These are phyloP conservation scores for Nicotiana rustica DNA, from an alignment of 305 asterid genomes.

Conservation along the genomic window DNA sequence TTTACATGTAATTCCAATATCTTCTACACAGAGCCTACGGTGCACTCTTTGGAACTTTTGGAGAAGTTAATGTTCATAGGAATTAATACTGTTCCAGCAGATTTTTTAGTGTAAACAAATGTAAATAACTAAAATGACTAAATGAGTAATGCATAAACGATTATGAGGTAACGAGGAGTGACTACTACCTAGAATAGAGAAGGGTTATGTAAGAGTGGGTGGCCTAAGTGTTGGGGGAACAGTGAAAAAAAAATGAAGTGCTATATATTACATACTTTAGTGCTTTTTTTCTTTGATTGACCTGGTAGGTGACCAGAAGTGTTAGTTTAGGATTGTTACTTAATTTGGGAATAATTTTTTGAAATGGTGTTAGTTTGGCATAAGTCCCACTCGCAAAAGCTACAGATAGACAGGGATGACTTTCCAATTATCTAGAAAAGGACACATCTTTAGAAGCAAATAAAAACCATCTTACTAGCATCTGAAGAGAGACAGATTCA, in stretches of 20 bases:
- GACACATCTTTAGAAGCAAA: not conserved
- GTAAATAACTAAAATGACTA: not conserved
- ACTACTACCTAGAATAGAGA: not conserved
- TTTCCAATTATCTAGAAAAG: not conserved
- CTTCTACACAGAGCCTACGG: not conserved
- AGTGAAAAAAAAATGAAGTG: not conserved
- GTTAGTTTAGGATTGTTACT: not conserved
- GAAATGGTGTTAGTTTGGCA: not conserved
- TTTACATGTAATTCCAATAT: not conserved
- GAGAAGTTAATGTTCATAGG: not conserved
- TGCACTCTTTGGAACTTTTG: not conserved
- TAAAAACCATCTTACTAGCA: not conserved
- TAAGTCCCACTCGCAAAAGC: not conserved
- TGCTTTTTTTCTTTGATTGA: not conserved
- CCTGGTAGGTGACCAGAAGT: not conserved
- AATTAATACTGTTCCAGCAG: not conserved
- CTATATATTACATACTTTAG: not conserved
- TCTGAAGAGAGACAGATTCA: not conserved
- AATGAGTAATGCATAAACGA: not conserved
- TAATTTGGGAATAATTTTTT: not conserved
- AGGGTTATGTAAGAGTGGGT: not conserved
- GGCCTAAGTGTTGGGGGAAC: not conserved
- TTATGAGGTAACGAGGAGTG: not conserved
- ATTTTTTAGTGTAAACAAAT: not conserved
- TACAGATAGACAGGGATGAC: conserved; percentile 4